Conservation (phyloP, 2,329 filamentous ascomycete species). For the Berkeleyomyces basicola region DNA sequence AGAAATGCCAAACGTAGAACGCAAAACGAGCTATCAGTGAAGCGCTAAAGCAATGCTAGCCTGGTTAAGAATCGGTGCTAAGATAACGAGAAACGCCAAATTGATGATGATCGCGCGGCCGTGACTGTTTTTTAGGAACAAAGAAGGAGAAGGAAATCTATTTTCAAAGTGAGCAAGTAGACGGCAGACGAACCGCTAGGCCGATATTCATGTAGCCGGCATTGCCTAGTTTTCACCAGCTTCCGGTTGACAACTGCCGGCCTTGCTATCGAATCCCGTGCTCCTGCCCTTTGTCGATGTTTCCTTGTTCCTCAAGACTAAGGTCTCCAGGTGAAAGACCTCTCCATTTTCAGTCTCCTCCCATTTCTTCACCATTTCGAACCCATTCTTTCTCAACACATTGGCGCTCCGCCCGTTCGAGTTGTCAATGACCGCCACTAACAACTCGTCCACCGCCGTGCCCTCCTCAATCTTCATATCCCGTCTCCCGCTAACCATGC, state of each 20-base stretch:
- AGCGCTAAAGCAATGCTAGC: neutral
- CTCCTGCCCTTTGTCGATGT: no score
- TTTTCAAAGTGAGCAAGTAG: neutral
- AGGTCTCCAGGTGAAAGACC: slow-evolving; percentile 4
- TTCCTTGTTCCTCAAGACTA: slow-evolving; percentile 4
- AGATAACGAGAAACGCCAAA: neutral
- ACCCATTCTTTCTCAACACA: slow-evolving; percentile 40
- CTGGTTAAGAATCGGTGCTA: neutral
- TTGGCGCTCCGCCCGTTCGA: slow-evolving; percentile 36
- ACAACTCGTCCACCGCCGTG: slow-evolving; percentile 22
- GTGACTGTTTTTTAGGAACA: neutral
- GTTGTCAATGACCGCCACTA: slow-evolving; percentile 31
- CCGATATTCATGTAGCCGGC: slow-evolving; percentile 1
- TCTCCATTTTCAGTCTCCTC: slow-evolving; percentile 17
- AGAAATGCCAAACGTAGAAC: neutral
- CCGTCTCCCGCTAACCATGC: slow-evolving; percentile 15
- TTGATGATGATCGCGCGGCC: neutral
- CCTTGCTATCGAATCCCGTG: no score
- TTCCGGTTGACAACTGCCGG: neutral
- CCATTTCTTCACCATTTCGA: slow-evolving; percentile 30
- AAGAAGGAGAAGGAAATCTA: neutral
- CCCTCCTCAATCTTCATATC: slow-evolving; percentile 13
- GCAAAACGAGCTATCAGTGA: neutral
- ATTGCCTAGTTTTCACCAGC: slow-evolving; percentile 1
- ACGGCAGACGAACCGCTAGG: neutral